phyloP scores from a whole-genome alignment of 345 rosid genomes.

The Pistacia integerrima region DNA sequence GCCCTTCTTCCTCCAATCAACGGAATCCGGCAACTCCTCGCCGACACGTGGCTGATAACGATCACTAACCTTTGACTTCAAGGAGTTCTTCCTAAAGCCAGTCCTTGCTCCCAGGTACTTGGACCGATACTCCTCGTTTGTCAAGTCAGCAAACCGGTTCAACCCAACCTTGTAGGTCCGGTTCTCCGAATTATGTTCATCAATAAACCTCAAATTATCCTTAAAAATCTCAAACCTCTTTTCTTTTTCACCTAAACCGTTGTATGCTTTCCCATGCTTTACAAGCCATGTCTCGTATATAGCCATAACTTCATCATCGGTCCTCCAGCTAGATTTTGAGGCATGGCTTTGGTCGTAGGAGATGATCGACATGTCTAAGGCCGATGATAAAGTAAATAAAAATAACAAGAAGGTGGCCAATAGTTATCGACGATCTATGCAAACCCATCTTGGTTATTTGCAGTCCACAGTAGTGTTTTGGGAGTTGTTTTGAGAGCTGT shows the following conservation, averaged over 20 bases:
- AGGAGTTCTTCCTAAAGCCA: constrained; percentile 32
- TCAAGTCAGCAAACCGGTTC: constrained; percentile 88
- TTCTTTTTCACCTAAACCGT: constrained; percentile 69
- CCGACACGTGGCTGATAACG: constrained; percentile 62
- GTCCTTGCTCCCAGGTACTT: constrained; percentile 59
- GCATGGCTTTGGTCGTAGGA: constrained; percentile 62
- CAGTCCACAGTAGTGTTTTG: not conserved
- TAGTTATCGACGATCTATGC: constrained; percentile 14
- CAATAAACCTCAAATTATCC: constrained; percentile 82
- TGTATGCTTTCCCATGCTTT: constrained; percentile 66
- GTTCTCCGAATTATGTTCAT: constrained; percentile 67
- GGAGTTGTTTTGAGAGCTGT: not conserved
- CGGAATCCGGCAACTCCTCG: constrained; percentile 62
- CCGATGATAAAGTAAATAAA: constrained; percentile 51
- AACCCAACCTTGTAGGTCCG: constrained; percentile 67
- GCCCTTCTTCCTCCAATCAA: constrained; percentile 86
- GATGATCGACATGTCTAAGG: constrained; percentile 77
- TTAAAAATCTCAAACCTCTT: constrained; percentile 73
- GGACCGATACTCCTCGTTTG: constrained; percentile 89
- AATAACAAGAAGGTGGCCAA: constrained; percentile 39
- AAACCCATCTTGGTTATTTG: constrained; percentile 39
- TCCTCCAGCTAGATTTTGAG: constrained; percentile 42
- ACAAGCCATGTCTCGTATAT: constrained; percentile 74
- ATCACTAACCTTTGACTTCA: constrained; percentile 38
- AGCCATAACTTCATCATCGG: constrained; percentile 68